Base-by-base conservation (phyloP, 1,284 basidiomycete genomes). In the Irpex lacteus region DNA sequence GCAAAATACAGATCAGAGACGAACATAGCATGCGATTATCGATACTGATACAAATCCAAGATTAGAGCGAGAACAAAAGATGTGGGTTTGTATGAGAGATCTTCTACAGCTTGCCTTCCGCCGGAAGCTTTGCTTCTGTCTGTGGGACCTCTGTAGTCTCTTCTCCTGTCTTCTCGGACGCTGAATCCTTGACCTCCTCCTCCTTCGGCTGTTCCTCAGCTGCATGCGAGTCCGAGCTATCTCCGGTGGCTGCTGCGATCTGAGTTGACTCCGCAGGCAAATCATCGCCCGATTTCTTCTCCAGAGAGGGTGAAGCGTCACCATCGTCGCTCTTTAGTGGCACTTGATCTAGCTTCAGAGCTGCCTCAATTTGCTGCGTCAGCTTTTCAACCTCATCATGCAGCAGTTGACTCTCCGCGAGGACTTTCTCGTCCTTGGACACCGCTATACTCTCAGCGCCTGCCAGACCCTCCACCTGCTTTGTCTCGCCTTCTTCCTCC, bases 311-410 rank as follows among this genome's bases (percentile, higher is more conserved):
- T 13, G 50, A n/a, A 19, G 13, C 18, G 50, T 13, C 19, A 52
- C 13, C 2, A n/a, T 18, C 50, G 7, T 52, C 50, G 8, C 6
- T 19, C 37, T 37, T 26, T n/a, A 38, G 34, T 13, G 59, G 59
- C 9, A 63, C 63, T 32, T 58, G 26, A 13, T 56, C 50, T 38
- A 63, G 61, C 44, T 70, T 67, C 56, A 79, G 70, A 32, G 68
- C 65, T 58, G 70, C 70, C 64, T 72, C 76, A 21, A 76, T 67
- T 67, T 73, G 71, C 58, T 70, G 73, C 53, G 73, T 74, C 47
- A 79, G 68, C 60, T 73, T 71, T 9, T 79, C 79, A 59, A 80
- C 69, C 64, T 77, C 78, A 6, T 69, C 60, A 59, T 70, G 37
- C 38, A 70, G 44, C 26, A 50, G 37, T 37, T 70, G 60, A 11